Percentiles rank a stretch among this genome's conserved stretches.
Conservation (phyloP, 129 eudicot genomes). For the Deinandra increscens region DNA sequence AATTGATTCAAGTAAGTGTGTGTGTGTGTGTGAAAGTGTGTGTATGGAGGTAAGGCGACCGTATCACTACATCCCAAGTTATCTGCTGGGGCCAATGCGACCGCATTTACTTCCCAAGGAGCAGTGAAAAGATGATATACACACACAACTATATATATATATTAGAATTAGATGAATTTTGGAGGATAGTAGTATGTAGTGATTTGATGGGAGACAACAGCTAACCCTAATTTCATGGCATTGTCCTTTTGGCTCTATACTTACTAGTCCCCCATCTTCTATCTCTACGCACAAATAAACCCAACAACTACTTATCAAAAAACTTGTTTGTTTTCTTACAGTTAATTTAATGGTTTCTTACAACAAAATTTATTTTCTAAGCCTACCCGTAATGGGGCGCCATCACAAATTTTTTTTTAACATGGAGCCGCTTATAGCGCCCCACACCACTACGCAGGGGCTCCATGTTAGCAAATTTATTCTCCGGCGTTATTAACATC, state of each 20-base stretch:
- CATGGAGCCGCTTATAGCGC: too few relatives aligned
- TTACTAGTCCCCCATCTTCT: slow-evolving; percentile 20
- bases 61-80: slow-evolving; percentile 31
- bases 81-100: slow-evolving; percentile 33
- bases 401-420: too few relatives aligned
- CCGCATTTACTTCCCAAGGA: slow-evolving; percentile 54
- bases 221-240: slow-evolving; percentile 64
- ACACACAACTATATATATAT: not conserved
- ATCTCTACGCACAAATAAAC: not conserved
- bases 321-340: not conserved
- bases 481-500: too few relatives aligned
- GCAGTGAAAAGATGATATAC: slow-evolving; percentile 18
- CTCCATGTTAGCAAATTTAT: too few relatives aligned
- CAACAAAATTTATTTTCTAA: too few relatives aligned
- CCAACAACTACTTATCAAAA: not conserved
- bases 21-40: slow-evolving; percentile 21
- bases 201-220: slow-evolving; percentile 42
- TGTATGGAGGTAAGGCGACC: slow-evolving; percentile 33
- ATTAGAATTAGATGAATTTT: slow-evolving; percentile 20
- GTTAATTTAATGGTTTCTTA: too few relatives aligned
- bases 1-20: slow-evolving; percentile 17
- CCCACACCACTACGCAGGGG: too few relatives aligned
- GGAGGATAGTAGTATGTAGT: not conserved
- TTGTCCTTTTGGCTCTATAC: slow-evolving; percentile 44
- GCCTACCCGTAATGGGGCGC: too few relatives aligned